Base-by-base conservation (phyloP, 2,329 filamentous ascomycete species). In the Fusarium luffae region DNA sequence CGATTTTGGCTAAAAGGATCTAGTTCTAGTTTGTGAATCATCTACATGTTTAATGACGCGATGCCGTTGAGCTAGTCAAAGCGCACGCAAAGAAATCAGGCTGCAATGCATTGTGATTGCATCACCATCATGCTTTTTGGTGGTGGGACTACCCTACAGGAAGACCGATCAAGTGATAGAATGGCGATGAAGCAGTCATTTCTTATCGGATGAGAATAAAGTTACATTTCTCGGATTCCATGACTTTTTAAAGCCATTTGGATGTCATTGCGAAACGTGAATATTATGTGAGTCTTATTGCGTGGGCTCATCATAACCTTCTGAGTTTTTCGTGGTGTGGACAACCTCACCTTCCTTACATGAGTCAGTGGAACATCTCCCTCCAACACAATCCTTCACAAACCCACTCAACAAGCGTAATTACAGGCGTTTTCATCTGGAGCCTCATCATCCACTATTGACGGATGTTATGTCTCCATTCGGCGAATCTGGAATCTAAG, bases 381-480 rank as follows among this genome's bases (percentile, higher is more conserved):
- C n/a, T 42, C n/a, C 25, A n/a, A 27, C 18, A 51, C 7, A 43
- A 41, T 41, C 13, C 49, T 51, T 41, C 14, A 51, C 18, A 27
- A 34, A 21, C 14, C 32, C 49, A n/a, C 34, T 11, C 18, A 10
- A 19, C 27, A 30, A 42, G 32, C 47, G 55, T 42, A 58, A 47
- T 57, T 43, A 18, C 32, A 59, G 43, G 27, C 9, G n/a, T 18
- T 12, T 41, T 30, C n/a, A 8, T 41, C 16, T 23, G 50, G 30
- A n/a, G 34, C 13, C n/a, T 10, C 19, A 46, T 27, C 18, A 9
- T 23, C 18, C 51, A 55, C 18, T 63, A 59, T 59, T 52, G 64
- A 52, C 59, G 60, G 23, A 28, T 42, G 40, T 51, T 59, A 23
- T 41, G 27, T 47, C 61, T 34, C 40, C 25, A 49, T 50, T 37